phyloP scores from a whole-genome alignment of 2,329 filamentous ascomycete genomes.

The Botrytis paeoniae region DNA sequence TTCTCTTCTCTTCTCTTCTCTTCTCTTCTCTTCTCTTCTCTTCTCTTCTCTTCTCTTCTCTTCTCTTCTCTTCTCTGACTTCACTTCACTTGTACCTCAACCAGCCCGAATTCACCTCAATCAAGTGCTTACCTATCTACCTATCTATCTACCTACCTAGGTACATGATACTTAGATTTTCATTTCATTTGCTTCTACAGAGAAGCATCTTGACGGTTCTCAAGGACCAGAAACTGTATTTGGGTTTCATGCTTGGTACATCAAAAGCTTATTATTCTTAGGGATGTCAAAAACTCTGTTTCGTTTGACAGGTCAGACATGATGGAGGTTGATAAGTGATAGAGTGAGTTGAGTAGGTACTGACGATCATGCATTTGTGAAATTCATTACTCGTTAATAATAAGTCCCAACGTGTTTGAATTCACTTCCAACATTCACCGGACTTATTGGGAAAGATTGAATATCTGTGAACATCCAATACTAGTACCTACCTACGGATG shows the following conservation, averaged over 20 bases:
- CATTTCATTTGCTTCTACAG: background rate
- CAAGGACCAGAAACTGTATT: background rate
- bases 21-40: background rate
- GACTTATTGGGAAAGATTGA: background rate
- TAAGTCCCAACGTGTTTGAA: background rate
- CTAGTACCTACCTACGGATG: background rate
- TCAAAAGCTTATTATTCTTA: background rate
- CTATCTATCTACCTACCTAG: background rate
- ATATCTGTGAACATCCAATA: background rate
- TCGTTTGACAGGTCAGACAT: background rate
- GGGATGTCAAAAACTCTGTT: background rate
- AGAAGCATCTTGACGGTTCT: background rate
- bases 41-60: background rate
- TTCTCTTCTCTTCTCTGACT: background rate
- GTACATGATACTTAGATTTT: background rate
- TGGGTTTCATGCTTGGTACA: background rate
- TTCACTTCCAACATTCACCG: background rate
- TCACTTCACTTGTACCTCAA: background rate
- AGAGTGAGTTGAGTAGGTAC: background rate
- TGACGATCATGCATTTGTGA: too few relatives aligned
- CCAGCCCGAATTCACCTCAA: too few relatives aligned
- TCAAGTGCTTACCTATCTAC: background rate
- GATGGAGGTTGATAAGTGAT: background rate
- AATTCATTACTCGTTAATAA: background rate
- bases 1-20: background rate